Conservation (phyloP, 2,329 filamentous ascomycete genomes). For the Cladosporium sp. region DNA sequence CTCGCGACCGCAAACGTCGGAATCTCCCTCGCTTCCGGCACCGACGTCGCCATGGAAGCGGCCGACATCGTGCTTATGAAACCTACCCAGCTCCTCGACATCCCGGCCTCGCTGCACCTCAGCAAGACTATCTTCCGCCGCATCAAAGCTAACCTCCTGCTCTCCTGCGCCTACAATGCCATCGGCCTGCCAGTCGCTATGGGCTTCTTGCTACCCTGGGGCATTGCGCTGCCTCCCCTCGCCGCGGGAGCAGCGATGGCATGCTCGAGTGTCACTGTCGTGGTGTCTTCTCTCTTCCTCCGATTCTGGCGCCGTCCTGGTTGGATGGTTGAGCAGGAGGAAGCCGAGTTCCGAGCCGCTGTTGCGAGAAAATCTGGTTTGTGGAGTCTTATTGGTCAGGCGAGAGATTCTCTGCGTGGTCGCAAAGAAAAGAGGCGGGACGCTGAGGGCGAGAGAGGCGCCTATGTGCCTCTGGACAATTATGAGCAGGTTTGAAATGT, state of each 20-base stretch:
- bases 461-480: constrained; percentile 45
- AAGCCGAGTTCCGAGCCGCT: constrained; percentile 13
- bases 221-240: constrained; percentile 85
- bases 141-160: constrained; percentile 89
- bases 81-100: constrained; percentile 83
- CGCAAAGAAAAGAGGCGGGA: constrained; percentile 33
- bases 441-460: constrained; percentile 33
- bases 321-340: constrained; percentile 62
- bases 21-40: constrained; percentile 87
- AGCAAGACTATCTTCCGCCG: constrained; percentile 80
- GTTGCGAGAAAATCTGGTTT: constrained; percentile 5
- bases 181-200: constrained; percentile 93
- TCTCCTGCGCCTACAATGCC: constrained; percentile 91
- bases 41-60: constrained; percentile 96
- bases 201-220: constrained; percentile 90
- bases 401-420: constrained; percentile 20
- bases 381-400: constrained; percentile 12
- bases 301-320: constrained; percentile 79
- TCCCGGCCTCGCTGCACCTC: constrained; percentile 81
- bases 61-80: constrained; percentile 96
- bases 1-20: constrained; percentile 89
- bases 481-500: constrained; percentile 28
- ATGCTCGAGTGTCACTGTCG: constrained; percentile 82
- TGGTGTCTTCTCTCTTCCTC: constrained; percentile 74
- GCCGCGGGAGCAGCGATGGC: constrained; percentile 95